A percentile compares a stretch with the other conserved stretches of the same genome.
These are phyloP conservation scores for Globisporangium uncinulatum DNA, from an alignment of 352 stramenopile species.

Conservation along the genomic window DNA sequence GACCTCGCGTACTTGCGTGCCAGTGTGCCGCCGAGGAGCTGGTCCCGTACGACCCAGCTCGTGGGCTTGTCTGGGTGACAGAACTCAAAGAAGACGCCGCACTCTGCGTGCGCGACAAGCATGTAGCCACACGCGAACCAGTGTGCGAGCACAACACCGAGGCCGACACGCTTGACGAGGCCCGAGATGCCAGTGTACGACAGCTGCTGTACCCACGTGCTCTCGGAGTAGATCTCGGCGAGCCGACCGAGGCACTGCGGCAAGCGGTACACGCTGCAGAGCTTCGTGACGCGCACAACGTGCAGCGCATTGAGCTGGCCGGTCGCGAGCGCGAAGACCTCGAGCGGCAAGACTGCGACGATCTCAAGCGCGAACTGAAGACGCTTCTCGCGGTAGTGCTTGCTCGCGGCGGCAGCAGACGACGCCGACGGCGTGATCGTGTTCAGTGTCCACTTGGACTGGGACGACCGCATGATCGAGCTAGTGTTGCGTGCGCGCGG, in stretches of 20 bases:
- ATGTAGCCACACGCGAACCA: slow-evolving; percentile 70
- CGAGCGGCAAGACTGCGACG: slow-evolving; percentile 41
- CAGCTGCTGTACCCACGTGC: slow-evolving; percentile 34
- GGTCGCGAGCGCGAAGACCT: slow-evolving; percentile 35
- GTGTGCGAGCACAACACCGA: slow-evolving; percentile 35
- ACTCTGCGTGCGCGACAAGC: slow-evolving; percentile 50
- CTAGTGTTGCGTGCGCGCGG: slow-evolving; percentile 21
- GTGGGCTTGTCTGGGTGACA: slow-evolving; percentile 39
- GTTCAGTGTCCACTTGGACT: slow-evolving; percentile 43
- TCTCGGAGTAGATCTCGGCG: slow-evolving; percentile 44
- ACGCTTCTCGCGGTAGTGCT: slow-evolving; percentile 19
- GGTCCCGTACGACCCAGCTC: slow-evolving; percentile 56
- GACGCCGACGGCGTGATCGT: slow-evolving; percentile 21
- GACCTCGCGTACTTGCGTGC: slow-evolving; percentile 48
- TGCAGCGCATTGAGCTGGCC: slow-evolving; percentile 49
- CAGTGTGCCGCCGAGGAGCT: slow-evolving; percentile 31
- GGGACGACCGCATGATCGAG: slow-evolving; percentile 14
- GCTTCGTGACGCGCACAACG: slow-evolving; percentile 49
- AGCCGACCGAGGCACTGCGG: slow-evolving; percentile 30
- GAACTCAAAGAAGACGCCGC: slow-evolving; percentile 41
- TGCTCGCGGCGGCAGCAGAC: slow-evolving; percentile 12
- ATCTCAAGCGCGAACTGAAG: slow-evolving; percentile 48
- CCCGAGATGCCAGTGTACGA: slow-evolving; percentile 55
- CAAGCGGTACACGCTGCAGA: slow-evolving; percentile 51
- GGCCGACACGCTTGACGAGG: slow-evolving; percentile 32